Conservation (phyloP, 2,329 filamentous ascomycete genomes). For the Pyricularia sp. region DNA sequence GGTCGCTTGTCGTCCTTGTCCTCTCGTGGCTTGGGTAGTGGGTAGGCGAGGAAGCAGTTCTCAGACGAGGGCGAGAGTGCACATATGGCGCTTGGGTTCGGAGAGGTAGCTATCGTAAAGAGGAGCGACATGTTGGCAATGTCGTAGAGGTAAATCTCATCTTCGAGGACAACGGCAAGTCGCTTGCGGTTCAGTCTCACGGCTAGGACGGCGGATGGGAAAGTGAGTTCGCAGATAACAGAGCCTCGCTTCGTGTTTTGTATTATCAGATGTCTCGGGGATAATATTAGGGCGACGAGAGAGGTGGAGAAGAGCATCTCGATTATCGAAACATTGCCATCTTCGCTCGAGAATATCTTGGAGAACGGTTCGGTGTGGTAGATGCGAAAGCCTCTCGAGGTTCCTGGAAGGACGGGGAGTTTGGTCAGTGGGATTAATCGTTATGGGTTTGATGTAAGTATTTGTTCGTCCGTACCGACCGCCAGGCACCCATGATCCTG, state of each 20-base stretch:
- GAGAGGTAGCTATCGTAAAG: conserved; percentile 86
- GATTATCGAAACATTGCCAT: conserved; percentile 90
- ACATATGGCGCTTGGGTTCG: conserved; percentile 86
- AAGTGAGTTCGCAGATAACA: conserved; percentile 96
- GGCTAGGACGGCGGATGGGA: conserved; percentile 90
- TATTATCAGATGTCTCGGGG: conserved; percentile 85
- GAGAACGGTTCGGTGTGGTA: conserved; percentile 96
- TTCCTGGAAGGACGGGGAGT: conserved; percentile 44
- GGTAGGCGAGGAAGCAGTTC: conserved; percentile 92
- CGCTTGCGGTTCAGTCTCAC: conserved; percentile 92
- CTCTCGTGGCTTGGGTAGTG: conserved; percentile 65
- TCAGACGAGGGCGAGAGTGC: conserved; percentile 90
- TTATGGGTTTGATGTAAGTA: neutral
- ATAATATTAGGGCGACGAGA: conserved; percentile 85
- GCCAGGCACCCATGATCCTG: conserved; percentile 97
- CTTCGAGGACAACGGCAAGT: conserved; percentile 85
- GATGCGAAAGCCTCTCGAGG: conserved; percentile 87
- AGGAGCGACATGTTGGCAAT: conserved; percentile 97
- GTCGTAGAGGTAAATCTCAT: conserved; percentile 96
- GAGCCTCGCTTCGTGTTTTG: conserved; percentile 75
- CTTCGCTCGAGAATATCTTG: conserved; percentile 88
- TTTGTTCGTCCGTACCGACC: conserved; percentile 57
- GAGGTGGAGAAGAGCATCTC: conserved; percentile 99
- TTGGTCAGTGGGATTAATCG: neutral
- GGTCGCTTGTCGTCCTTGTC: conserved; percentile 51